A percentile compares a stretch with the other conserved stretches of the same genome.
These are phyloP conservation scores for Alternaria metachromatica DNA, from an alignment of 2,329 filamentous ascomycete species.

Conservation along the genomic window DNA sequence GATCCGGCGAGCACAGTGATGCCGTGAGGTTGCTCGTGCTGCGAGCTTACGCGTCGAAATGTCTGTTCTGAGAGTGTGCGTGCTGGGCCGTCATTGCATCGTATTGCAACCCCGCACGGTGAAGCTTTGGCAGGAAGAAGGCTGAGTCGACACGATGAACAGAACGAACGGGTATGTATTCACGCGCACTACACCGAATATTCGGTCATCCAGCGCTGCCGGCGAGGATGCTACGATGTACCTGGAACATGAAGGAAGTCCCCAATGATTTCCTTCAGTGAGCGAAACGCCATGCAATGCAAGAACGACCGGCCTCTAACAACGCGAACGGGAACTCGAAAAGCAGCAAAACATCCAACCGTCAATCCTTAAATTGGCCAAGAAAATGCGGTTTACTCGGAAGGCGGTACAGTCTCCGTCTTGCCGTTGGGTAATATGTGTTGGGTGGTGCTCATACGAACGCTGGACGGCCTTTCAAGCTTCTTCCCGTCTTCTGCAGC, in stretches of 20 bases:
- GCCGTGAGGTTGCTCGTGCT: background rate
- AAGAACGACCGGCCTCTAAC: background rate
- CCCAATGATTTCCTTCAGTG: background rate
- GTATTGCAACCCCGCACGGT: background rate
- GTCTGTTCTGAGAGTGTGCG: background rate
- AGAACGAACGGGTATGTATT: background rate
- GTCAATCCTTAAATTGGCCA: background rate
- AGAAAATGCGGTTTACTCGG: background rate
- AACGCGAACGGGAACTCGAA: background rate
- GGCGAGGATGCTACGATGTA: background rate
- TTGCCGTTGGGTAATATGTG: constrained; percentile 18
- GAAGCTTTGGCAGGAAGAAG: background rate
- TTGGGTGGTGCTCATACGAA: constrained; percentile 24
- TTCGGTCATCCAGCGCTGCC: background rate
- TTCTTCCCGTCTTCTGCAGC: constrained; percentile 6
- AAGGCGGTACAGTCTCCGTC: constrained; percentile 10
- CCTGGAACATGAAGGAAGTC: background rate
- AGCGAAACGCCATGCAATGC: constrained; percentile 13
- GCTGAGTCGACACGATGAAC: background rate
- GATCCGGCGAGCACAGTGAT: background rate
- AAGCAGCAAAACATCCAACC: background rate
- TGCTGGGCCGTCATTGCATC: background rate
- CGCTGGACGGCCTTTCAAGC: constrained; percentile 17
- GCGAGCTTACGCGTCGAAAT: background rate
- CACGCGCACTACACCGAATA: background rate